phyloP scores from a whole-genome alignment of 176 grass and related monocot species.

The Luzula sylvatica region DNA sequence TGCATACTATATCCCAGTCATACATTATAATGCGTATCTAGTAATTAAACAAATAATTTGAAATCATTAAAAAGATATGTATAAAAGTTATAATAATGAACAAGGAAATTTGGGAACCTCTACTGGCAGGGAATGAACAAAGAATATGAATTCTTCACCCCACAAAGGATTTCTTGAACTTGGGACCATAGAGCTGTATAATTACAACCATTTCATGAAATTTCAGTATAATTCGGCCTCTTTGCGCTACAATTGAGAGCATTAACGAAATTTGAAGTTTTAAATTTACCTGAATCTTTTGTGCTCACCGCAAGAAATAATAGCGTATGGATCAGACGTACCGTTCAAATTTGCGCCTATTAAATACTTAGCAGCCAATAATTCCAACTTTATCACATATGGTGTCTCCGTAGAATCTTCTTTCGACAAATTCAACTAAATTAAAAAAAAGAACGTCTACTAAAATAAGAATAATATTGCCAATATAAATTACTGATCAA shows the following conservation, averaged over 20 bases:
- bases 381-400: constrained; percentile 42
- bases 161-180: constrained; percentile 76
- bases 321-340: constrained; percentile 68
- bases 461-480: no score
- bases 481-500: background rate
- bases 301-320: constrained; percentile 55
- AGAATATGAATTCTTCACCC: constrained; percentile 85
- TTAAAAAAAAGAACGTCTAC: background rate
- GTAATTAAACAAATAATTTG: background rate
- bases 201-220: background rate
- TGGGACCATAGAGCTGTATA: constrained; percentile 71
- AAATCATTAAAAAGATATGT: no score
- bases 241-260: background rate
- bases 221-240: no score
- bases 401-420: constrained; percentile 15
- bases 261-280: background rate
- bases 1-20: constrained; percentile 73
- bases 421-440: background rate
- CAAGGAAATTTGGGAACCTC: no score
- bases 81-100: background rate
- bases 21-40: constrained; percentile 57
- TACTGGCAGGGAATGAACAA: constrained; percentile 48
- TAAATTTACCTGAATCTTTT: constrained; percentile 50
- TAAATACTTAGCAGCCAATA: constrained; percentile 84
- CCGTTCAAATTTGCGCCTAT: constrained; percentile 78